phyloP scores from a whole-genome alignment of 2,329 filamentous ascomycete genomes.

The Epichloe coenophiala region DNA sequence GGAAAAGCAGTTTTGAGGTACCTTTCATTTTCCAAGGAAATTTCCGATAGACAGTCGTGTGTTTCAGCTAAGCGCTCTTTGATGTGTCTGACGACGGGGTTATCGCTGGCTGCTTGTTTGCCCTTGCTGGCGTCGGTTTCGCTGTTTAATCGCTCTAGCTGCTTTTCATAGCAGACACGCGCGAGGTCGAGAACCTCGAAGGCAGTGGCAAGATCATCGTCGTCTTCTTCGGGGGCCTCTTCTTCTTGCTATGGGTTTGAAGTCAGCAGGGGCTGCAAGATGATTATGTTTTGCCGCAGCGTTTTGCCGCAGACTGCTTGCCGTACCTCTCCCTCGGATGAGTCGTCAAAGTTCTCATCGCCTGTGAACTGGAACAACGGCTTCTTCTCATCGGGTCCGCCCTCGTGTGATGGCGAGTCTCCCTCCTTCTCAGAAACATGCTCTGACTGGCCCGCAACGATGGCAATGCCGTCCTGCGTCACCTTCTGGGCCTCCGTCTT shows the following conservation, averaged over 20 bases:
- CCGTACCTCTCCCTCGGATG: slow-evolving; percentile 56
- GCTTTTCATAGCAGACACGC: slow-evolving; percentile 49
- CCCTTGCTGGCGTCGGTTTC: slow-evolving; percentile 25
- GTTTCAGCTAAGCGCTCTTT: slow-evolving; percentile 86
- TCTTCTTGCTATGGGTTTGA: slow-evolving; percentile 20
- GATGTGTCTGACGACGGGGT: slow-evolving; percentile 39
- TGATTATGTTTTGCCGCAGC: not conserved
- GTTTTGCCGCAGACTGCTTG: not conserved
- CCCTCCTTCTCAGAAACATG: slow-evolving; percentile 23
- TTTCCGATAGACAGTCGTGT: slow-evolving; percentile 87
- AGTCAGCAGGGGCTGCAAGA: not conserved
- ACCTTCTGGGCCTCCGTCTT: slow-evolving; percentile 28
- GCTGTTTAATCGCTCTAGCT: slow-evolving; percentile 28
- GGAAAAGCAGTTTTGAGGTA: slow-evolving; percentile 17
- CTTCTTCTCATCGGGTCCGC: slow-evolving; percentile 39
- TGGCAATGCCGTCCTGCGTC: slow-evolving; percentile 31
- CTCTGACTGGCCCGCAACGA: slow-evolving; percentile 30
- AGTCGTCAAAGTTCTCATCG: slow-evolving; percentile 84
- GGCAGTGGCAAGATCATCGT: slow-evolving; percentile 64
- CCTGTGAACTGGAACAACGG: slow-evolving; percentile 84
- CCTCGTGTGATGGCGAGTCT: slow-evolving; percentile 23
- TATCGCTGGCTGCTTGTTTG: slow-evolving; percentile 29
- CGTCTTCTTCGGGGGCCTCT: slow-evolving; percentile 36
- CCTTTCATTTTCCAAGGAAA: slow-evolving; percentile 91
- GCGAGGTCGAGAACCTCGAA: slow-evolving; percentile 78